These are phyloP conservation scores for Aspergillus luchuensis DNA, from an alignment of 2,329 filamentous ascomycete genomes.

Conservation along the genomic window DNA sequence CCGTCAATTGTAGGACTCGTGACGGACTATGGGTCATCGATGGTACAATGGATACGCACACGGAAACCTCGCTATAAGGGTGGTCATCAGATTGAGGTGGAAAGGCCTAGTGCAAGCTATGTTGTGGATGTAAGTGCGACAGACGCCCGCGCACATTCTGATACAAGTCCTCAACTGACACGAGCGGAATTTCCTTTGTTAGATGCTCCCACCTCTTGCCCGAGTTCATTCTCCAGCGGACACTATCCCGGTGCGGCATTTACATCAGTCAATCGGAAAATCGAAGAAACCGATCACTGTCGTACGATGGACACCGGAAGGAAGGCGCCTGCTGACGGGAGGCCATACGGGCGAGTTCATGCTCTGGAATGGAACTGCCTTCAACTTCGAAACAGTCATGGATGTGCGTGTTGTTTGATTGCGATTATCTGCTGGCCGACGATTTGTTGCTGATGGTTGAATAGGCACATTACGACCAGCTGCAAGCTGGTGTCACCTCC, in stretches of 20 bases:
- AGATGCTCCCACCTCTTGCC: slow-evolving; percentile 87
- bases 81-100: slow-evolving; percentile 70
- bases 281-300: slow-evolving; percentile 97
- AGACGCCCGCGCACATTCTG: background rate
- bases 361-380: slow-evolving; percentile 96
- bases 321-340: slow-evolving; percentile 84
- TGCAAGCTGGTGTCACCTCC: slow-evolving; percentile 48
- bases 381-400: slow-evolving; percentile 99
- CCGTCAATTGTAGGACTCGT: slow-evolving; percentile 66
- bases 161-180: background rate
- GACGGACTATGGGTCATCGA: slow-evolving; percentile 88
- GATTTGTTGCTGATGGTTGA: slow-evolving; percentile 15
- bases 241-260: slow-evolving; percentile 87
- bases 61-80: slow-evolving; percentile 75
- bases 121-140: slow-evolving; percentile 73
- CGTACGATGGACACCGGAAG: slow-evolving; percentile 96
- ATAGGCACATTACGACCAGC: slow-evolving; percentile 71
- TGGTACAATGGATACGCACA: slow-evolving; percentile 88
- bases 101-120: slow-evolving; percentile 85
- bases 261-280: slow-evolving; percentile 98
- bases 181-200: slow-evolving; percentile 12
- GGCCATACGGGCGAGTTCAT: slow-evolving; percentile 98
- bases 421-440: background rate
- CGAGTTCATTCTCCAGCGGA: slow-evolving; percentile 75
- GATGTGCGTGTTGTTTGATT: slow-evolving; percentile 54